These are phyloP conservation scores for Irpex lacteus DNA, from an alignment of 1,284 basidiomycete species.

Conservation along the genomic window DNA sequence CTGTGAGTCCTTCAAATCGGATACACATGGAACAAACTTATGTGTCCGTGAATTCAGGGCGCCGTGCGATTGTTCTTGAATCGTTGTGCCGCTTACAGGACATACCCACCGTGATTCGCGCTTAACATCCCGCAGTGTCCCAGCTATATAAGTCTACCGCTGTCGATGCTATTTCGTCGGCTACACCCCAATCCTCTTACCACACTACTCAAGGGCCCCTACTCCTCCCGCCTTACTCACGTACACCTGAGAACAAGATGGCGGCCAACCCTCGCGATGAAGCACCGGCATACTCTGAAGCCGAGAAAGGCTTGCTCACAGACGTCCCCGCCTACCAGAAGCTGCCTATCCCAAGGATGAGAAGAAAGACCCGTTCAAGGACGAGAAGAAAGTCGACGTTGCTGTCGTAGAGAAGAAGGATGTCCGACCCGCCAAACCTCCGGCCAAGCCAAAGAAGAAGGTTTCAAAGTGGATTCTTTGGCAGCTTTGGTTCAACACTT, in stretches of 20 bases:
- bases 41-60: background rate
- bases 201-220: slow-evolving; percentile 1
- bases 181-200: slow-evolving; percentile 7
- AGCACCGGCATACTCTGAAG: slow-evolving; percentile 43
- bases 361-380: slow-evolving; percentile 30
- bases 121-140: background rate
- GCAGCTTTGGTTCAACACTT: slow-evolving; percentile 69
- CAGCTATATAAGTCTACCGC: slow-evolving; percentile 10
- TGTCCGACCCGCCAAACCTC: slow-evolving; percentile 35
- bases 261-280: slow-evolving; percentile 25
- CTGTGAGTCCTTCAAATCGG: slow-evolving; percentile 7
- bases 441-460: slow-evolving; percentile 37
- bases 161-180: slow-evolving; percentile 2
- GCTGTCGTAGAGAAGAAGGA: slow-evolving; percentile 35
- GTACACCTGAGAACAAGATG: slow-evolving; percentile 8
- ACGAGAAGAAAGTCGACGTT: slow-evolving; percentile 17
- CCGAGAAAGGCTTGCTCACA: slow-evolving; percentile 52
- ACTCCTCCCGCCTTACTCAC: slow-evolving; percentile 3
- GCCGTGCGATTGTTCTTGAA: slow-evolving; percentile 8
- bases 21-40: slow-evolving; percentile 6
- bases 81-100: background rate
- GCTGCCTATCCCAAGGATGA: slow-evolving; percentile 29
- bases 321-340: slow-evolving; percentile 35
- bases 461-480: slow-evolving; percentile 56
- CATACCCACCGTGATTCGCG: background rate